Conservation (phyloP, 2,329 filamentous ascomycete genomes). For the Fusarium torreyae region DNA sequence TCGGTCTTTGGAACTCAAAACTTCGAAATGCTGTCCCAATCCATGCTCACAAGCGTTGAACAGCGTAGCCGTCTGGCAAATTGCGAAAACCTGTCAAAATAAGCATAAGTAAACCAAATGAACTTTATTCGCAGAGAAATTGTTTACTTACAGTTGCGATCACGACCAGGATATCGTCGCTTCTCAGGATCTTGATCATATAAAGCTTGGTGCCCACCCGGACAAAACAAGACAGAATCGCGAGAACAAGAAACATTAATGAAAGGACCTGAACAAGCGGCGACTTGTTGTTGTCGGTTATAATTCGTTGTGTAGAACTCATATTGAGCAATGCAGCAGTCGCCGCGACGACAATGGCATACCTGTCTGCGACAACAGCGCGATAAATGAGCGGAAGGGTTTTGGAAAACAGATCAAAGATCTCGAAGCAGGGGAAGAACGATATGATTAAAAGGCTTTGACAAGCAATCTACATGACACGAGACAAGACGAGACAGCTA, state of each 20-base stretch:
- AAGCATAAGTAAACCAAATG: not conserved
- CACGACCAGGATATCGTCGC: slow-evolving; percentile 48
- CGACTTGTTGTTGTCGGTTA: slow-evolving; percentile 51
- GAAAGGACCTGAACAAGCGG: slow-evolving; percentile 51
- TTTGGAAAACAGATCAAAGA: not conserved
- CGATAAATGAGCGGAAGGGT: not conserved
- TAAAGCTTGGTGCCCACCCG: slow-evolving; percentile 50
- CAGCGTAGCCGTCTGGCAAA: slow-evolving; percentile 42
- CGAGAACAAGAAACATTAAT: slow-evolving; percentile 51
- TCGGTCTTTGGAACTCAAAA: slow-evolving; percentile 25
- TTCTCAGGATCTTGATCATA: slow-evolving; percentile 50
- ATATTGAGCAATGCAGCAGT: slow-evolving; percentile 30
- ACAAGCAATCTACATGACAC: not conserved
- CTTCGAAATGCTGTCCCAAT: slow-evolving; percentile 41
- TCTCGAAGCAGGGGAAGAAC: not conserved
- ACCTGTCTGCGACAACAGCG: not conserved
- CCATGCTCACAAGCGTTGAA: slow-evolving; percentile 45
- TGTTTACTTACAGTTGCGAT: slow-evolving; percentile 45
- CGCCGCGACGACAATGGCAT: slow-evolving; percentile 5
- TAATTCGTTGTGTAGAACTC: slow-evolving; percentile 45
- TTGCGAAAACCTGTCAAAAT: slow-evolving; percentile 36
- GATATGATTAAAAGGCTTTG: slow-evolving; percentile 5
- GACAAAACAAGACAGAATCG: slow-evolving; percentile 47
- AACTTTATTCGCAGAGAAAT: too few species aligned
- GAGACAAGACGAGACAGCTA: not conserved